These are phyloP conservation scores for Cutaneotrichosporon spelunceum DNA, from an alignment of 1,284 basidiomycete genomes.

Conservation along the genomic window DNA sequence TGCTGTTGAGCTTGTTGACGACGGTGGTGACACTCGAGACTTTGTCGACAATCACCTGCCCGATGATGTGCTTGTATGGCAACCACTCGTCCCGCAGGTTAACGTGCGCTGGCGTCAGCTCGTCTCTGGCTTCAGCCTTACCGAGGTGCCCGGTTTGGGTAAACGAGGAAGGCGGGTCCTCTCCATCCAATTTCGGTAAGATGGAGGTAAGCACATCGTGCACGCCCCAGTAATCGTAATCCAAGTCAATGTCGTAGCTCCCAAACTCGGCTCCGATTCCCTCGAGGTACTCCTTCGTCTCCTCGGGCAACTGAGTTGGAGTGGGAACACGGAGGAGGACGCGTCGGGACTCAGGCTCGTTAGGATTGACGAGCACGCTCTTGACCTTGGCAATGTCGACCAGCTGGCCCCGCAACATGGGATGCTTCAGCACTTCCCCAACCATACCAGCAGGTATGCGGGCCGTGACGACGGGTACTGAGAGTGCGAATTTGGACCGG, in stretches of 20 bases:
- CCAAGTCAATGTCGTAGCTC: slow-evolving; percentile 61
- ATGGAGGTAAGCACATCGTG: slow-evolving; percentile 76
- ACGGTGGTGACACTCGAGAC: slow-evolving; percentile 76
- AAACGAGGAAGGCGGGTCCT: slow-evolving; percentile 81
- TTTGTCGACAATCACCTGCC: slow-evolving; percentile 89
- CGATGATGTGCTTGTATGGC: slow-evolving; percentile 86
- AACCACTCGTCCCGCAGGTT: slow-evolving; percentile 88
- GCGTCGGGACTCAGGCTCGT: slow-evolving; percentile 56
- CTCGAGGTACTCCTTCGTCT: slow-evolving; percentile 59
- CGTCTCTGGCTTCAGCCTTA: slow-evolving; percentile 44
- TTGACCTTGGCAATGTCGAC: slow-evolving; percentile 67
- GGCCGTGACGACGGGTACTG: slow-evolving; percentile 64
- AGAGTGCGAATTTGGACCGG: slow-evolving; percentile 62
- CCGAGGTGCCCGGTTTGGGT: slow-evolving; percentile 89
- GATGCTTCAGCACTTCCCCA: slow-evolving; percentile 59
- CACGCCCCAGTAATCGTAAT: slow-evolving; percentile 80
- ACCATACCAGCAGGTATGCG: slow-evolving; percentile 62
- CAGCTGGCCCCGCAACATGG: slow-evolving; percentile 57
- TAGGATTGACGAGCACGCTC: slow-evolving; percentile 59
- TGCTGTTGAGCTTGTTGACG: slow-evolving; percentile 90
- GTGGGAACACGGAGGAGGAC: slow-evolving; percentile 62
- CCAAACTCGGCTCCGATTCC: slow-evolving; percentile 59
- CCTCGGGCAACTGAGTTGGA: slow-evolving; percentile 63
- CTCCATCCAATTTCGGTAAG: slow-evolving; percentile 69
- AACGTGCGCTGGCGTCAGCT: slow-evolving; percentile 61